Conservation (phyloP, 768 basidiomycete species). For the Rhodocollybia butyracea region DNA sequence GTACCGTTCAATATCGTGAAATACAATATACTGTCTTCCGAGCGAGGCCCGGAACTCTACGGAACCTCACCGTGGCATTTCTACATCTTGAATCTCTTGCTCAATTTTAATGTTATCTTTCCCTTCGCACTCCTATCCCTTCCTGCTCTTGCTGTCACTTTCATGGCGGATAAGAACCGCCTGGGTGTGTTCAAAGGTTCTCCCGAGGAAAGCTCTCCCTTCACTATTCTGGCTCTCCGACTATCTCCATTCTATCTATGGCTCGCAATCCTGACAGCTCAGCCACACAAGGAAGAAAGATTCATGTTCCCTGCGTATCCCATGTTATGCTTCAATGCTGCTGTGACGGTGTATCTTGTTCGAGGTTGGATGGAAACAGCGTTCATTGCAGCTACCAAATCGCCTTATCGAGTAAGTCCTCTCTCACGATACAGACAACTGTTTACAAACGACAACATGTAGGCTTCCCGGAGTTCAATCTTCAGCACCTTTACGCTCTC, state of each 20-base stretch:
- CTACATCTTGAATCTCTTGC: conserved; percentile 83
- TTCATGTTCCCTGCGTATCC: conserved; percentile 97
- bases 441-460: conserved; percentile 2
- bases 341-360: conserved; percentile 79
- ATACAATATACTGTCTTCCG: conserved; percentile 86
- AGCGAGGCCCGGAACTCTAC: conserved; percentile 88
- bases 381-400: conserved; percentile 75
- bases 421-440: neutral
- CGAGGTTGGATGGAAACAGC: conserved; percentile 82
- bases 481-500: conserved; percentile 77
- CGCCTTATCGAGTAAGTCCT: conserved; percentile 79
- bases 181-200: conserved; percentile 53
- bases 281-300: conserved; percentile 97
- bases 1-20: conserved; percentile 92
- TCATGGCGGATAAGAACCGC: conserved; percentile 71
- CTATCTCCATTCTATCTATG: conserved; percentile 94
- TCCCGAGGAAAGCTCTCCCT: conserved; percentile 71
- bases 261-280: conserved; percentile 71
- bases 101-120: conserved; percentile 91
- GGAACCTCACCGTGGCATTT: conserved; percentile 87
- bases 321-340: conserved; percentile 90
- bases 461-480: conserved; percentile 76
- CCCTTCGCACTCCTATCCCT: conserved; percentile 79
- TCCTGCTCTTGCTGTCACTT: conserved; percentile 75
- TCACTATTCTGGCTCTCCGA: conserved; percentile 69